These are phyloP conservation scores for Apophysomyces ossiformis DNA, from an alignment of 371 early-diverging fungal species.

Conservation along the genomic window DNA sequence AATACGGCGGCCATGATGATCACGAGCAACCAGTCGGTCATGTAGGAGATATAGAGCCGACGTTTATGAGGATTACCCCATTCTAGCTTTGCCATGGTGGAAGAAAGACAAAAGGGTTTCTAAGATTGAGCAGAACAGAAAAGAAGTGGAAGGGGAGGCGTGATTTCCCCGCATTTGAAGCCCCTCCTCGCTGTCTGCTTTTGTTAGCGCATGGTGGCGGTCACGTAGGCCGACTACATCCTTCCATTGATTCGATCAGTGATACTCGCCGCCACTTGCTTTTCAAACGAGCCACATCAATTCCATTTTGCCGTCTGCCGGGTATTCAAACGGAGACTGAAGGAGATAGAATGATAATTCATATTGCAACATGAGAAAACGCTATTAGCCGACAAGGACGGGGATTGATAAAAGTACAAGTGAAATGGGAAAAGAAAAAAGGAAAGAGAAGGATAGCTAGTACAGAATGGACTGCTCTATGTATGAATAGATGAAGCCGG, in stretches of 20 bases:
- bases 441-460: constrained; percentile 13
- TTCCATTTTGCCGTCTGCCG: not conserved
- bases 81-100: constrained; percentile 11
- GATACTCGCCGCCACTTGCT: constrained; percentile 7
- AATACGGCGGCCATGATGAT: constrained; percentile 61
- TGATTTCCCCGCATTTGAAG: not conserved
- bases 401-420: constrained; percentile 12
- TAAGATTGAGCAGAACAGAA: not conserved
- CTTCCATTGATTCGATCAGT: not conserved
- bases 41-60: constrained; percentile 59
- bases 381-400: constrained; percentile 7
- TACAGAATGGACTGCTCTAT: constrained; percentile 5
- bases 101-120: not conserved
- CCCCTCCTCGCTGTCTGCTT: not conserved
- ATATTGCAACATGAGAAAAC: not conserved
- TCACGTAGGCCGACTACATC: not conserved
- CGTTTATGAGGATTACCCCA: constrained; percentile 33
- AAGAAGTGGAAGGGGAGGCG: not conserved
- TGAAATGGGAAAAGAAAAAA: constrained; percentile 16
- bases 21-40: constrained; percentile 70
- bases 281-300: not conserved
- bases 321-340: constrained; percentile 6
- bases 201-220: not conserved
- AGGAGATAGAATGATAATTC: not conserved
- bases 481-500: constrained; percentile 5